These are phyloP conservation scores for Tremella yokohamensis DNA, from an alignment of 768 basidiomycete genomes.

Conservation along the genomic window DNA sequence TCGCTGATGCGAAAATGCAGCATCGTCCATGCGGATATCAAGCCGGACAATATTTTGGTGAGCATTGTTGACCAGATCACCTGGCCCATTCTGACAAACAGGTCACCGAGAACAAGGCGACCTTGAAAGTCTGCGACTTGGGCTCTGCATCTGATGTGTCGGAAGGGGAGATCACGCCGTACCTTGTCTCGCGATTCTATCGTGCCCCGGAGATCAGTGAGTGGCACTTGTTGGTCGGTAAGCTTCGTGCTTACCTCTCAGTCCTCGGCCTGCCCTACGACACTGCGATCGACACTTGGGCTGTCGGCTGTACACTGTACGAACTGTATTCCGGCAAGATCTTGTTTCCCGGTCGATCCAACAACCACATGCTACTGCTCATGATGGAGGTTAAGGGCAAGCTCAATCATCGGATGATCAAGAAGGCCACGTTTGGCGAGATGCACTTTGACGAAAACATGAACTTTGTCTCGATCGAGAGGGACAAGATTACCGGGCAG, in stretches of 20 bases:
- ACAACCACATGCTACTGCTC: constrained; percentile 93
- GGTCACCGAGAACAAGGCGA: constrained; percentile 92
- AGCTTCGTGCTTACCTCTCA: constrained; percentile 46
- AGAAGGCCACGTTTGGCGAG: constrained; percentile 87
- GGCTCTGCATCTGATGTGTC: constrained; percentile 94
- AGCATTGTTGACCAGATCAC: constrained; percentile 40
- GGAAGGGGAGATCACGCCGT: constrained; percentile 89
- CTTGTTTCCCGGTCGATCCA: constrained; percentile 90
- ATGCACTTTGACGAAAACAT: constrained; percentile 91
- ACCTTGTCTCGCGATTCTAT: constrained; percentile 95
- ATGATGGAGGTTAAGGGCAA: constrained; percentile 98
- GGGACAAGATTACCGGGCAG: constrained; percentile 73
- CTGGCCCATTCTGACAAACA: constrained; percentile 49
- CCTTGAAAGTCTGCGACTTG: constrained; percentile 90
- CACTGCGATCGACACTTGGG: constrained; percentile 90
- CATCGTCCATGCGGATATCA: constrained; percentile 97
- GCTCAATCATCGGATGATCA: constrained; percentile 89
- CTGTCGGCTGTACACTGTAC: constrained; percentile 87
- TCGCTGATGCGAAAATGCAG: constrained; percentile 80
- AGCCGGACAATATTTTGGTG: constrained; percentile 95
- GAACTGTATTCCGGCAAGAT: constrained; percentile 85
- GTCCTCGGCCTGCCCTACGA: constrained; percentile 96
- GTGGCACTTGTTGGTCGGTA: constrained; percentile 35
- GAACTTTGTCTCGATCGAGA: constrained; percentile 74
- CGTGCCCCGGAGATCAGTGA: constrained; percentile 97